A percentile compares a stretch with the other conserved stretches of the same genome.
phyloP scores from a whole-genome alignment of 2,329 filamentous ascomycete genomes.

The Aureobasidium sp. region DNA sequence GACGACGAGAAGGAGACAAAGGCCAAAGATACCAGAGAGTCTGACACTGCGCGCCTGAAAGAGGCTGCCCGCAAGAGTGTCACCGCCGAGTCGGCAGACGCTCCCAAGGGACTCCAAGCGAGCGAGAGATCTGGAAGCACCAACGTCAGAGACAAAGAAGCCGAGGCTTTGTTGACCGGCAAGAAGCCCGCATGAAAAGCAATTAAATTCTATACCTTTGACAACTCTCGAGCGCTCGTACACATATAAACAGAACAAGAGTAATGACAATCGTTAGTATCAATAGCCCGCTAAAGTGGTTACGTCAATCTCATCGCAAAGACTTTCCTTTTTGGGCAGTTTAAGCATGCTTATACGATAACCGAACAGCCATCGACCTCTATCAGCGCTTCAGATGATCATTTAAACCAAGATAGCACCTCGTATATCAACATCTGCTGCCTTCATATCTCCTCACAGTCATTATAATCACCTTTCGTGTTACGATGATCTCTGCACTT shows the following conservation, averaged over 20 bases:
- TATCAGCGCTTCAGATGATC: neutral
- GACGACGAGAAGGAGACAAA: slow-evolving; percentile 84
- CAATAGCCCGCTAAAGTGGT: neutral
- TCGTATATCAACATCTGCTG: neutral
- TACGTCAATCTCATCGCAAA: slow-evolving; percentile 1
- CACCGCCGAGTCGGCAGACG: slow-evolving; percentile 36
- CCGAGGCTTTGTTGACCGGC: slow-evolving; percentile 37
- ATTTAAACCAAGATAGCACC: neutral
- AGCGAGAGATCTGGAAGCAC: slow-evolving; percentile 36
- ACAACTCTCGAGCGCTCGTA: neutral
- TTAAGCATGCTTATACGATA: neutral
- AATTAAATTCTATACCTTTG: neutral
- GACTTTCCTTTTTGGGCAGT: neutral
- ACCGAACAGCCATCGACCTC: neutral
- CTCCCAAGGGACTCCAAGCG: slow-evolving; percentile 28
- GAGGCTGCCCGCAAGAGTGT: slow-evolving; percentile 45
- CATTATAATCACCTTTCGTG: too few species aligned
- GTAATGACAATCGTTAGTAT: too few species aligned
- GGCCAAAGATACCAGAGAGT: slow-evolving; percentile 52
- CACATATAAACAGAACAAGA: too few species aligned
- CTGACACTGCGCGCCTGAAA: slow-evolving; percentile 47
- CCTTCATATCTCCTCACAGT: neutral
- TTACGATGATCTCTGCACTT: slow-evolving; percentile 4
- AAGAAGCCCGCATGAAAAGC: slow-evolving; percentile 16
- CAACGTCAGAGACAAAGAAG: slow-evolving; percentile 39